These are phyloP conservation scores for Silybum marianum DNA, from an alignment of 129 eudicot genomes.

Conservation along the genomic window DNA sequence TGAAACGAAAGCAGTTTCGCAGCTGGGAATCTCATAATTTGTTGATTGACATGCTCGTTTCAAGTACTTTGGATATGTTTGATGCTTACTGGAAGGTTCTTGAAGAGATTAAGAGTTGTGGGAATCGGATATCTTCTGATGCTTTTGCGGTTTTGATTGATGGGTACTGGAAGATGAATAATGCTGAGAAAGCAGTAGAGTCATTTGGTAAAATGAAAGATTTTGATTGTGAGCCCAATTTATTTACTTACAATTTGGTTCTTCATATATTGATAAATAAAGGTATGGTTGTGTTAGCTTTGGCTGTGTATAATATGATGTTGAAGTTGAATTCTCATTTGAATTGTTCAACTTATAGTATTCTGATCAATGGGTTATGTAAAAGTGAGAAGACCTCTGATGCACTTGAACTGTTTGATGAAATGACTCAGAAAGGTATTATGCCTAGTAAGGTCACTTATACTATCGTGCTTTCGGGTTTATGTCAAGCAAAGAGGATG, in stretches of 20 bases:
- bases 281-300: conserved; percentile 57
- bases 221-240: conserved; percentile 35
- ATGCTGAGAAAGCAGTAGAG: conserved; percentile 43
- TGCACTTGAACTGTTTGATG: conserved; percentile 64
- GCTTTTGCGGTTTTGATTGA: conserved; percentile 37
- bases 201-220: conserved; percentile 75
- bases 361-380: conserved; percentile 81
- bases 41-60: conserved; percentile 33
- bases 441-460: conserved; percentile 57
- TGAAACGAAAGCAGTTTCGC: conserved; percentile 38
- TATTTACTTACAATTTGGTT: conserved; percentile 41
- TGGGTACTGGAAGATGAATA: conserved; percentile 32
- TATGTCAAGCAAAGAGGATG: conserved; percentile 60
- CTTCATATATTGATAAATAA: conserved; percentile 56
- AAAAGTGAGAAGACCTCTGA: conserved; percentile 56
- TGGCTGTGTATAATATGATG: conserved; percentile 72
- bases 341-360: conserved; percentile 59
- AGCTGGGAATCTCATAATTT: conserved; percentile 48
- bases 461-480: conserved; percentile 64
- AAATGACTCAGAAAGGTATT: conserved; percentile 64
- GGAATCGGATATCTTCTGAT: not conserved
- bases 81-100: conserved; percentile 57
- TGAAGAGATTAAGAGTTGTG: conserved; percentile 39
- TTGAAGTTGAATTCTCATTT: conserved; percentile 58
- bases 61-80: conserved; percentile 25